Evolutionary conservation across 1,139 yeast genomes (phyloP).

Genomic region (Nakaseomyces uthaithaninus): DNA sequence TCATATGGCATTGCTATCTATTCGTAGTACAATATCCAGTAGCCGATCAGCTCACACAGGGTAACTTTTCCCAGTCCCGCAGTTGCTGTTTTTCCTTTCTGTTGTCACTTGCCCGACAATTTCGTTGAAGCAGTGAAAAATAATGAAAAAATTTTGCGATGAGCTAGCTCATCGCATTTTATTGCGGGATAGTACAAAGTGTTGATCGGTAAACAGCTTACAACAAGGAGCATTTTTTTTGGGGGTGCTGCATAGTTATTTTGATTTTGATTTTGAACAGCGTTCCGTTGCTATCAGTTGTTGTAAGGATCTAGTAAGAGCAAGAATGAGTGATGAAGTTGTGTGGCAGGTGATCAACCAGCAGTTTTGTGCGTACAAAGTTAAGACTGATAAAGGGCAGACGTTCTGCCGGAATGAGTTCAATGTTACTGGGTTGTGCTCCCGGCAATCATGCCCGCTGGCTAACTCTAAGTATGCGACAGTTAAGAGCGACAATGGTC

Average conservation of each 20-base stretch:
- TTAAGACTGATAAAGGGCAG: conserved; percentile 72
- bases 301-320: not conserved
- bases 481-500: conserved; percentile 80
- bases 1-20: not conserved
- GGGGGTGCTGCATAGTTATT: not conserved
- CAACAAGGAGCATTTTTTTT: no score
- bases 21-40: not conserved
- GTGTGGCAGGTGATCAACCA: conserved; percentile 90
- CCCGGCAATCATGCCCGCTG: conserved; percentile 88
- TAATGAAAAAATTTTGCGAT: conserved; percentile 9
- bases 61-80: not conserved
- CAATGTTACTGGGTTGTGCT: conserved; percentile 85
- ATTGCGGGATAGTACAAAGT: no score
- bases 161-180: conserved; percentile 6
- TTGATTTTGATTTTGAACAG: not conserved
- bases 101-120: no score
- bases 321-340: conserved; percentile 44
- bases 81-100: not conserved
- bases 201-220: no score
- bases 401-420: conserved; percentile 82
- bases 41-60: not conserved
- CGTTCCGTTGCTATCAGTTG: not conserved
- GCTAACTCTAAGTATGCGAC: conserved; percentile 97
- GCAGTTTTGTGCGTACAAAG: conserved; percentile 81
- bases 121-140: no score